These are phyloP conservation scores for Metschnikowia chrysomelidarum DNA, from an alignment of 805 yeast genomes.

Conservation along the genomic window DNA sequence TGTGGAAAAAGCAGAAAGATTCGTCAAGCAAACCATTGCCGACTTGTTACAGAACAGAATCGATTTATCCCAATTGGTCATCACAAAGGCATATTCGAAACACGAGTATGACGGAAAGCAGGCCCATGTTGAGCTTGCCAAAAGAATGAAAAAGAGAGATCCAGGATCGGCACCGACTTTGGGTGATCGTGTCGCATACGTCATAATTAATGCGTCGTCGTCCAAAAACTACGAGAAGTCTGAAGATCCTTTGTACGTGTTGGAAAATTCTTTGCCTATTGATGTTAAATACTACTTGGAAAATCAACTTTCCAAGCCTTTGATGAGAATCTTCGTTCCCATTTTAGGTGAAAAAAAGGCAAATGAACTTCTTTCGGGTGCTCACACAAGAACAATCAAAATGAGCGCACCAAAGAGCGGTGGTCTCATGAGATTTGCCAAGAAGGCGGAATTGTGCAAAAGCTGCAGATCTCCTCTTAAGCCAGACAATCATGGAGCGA, in stretches of 20 bases:
- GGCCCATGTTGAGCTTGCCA: constrained; percentile 96
- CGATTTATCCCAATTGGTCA: constrained; percentile 90
- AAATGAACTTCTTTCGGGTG: constrained; percentile 74
- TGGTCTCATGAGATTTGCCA: constrained; percentile 89
- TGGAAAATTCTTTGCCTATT: constrained; percentile 89
- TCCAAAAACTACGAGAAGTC: constrained; percentile 93
- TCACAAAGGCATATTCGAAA: constrained; percentile 85
- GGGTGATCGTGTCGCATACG: constrained; percentile 98
- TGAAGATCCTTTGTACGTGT: constrained; percentile 91
- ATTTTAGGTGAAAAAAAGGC: constrained; percentile 86
- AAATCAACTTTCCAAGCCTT: constrained; percentile 89
- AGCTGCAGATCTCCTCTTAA: constrained; percentile 82
- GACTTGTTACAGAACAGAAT: constrained; percentile 87
- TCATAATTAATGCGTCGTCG: constrained; percentile 74
- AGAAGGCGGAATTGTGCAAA: constrained; percentile 83
- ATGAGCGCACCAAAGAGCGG: constrained; percentile 77
- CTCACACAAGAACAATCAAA: constrained; percentile 76
- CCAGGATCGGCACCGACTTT: constrained; percentile 95
- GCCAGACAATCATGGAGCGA: constrained; percentile 57
- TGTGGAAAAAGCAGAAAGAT: constrained; percentile 78
- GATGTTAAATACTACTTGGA: constrained; percentile 93
- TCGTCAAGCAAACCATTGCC: constrained; percentile 83
- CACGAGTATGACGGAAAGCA: constrained; percentile 94
- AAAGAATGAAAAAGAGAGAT: constrained; percentile 93
- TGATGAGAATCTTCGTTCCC: constrained; percentile 92